Conservation (phyloP, 23 red algal species). For the Chondrus crispus region DNA sequence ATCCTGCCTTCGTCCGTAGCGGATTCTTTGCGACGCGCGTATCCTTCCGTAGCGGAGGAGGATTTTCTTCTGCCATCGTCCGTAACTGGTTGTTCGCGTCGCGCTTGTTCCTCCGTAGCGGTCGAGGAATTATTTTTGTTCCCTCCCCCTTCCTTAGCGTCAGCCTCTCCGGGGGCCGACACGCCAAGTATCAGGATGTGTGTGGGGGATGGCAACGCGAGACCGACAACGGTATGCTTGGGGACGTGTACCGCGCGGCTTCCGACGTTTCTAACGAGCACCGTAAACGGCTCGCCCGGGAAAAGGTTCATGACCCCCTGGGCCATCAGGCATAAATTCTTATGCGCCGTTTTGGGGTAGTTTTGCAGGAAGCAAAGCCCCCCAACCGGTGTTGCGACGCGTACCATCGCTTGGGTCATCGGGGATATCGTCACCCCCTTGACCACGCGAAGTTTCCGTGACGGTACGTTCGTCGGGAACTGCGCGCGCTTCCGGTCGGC, state of each 20-base stretch:
- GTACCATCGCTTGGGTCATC: neutral
- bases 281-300: slow-evolving; percentile 4
- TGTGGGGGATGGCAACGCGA: neutral
- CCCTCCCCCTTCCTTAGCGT: neutral
- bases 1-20: neutral
- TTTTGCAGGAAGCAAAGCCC: slow-evolving; percentile 21
- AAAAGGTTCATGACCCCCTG: slow-evolving; percentile 6
- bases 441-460: neutral
- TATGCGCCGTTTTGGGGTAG: neutral
- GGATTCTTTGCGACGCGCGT: neutral
- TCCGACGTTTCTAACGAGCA: neutral
- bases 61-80: too few species aligned
- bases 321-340: neutral
- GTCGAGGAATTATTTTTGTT: too few species aligned
- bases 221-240: neutral
- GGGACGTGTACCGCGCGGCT: neutral
- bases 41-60: too few species aligned
- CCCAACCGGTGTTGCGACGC: neutral
- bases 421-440: neutral
- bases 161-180: neutral
- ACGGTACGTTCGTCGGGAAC: too few species aligned
- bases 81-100: too few species aligned
- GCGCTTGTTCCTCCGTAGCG: too few species aligned
- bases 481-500: too few species aligned
- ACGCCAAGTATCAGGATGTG: neutral